Base-by-base conservation (phyloP, 352 stramenopile genomes). In the Hyphochytrium catenoides region DNA sequence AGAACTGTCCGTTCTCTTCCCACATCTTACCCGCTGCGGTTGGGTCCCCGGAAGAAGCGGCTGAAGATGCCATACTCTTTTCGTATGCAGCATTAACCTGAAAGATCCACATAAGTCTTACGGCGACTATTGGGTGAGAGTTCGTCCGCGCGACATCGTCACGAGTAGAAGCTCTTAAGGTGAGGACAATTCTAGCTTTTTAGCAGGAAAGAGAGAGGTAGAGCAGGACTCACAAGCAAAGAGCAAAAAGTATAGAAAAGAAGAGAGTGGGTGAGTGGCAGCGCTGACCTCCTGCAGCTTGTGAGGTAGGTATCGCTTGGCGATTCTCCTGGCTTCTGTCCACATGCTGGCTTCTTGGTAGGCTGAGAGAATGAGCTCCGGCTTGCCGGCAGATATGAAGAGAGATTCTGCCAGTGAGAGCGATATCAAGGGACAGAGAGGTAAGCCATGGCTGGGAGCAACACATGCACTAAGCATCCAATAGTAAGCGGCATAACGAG, bases 281-380 rank as follows among this genome's bases (percentile, higher is more conserved):
- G 81, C 67, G 42, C 87, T 82, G 19, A 91, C 74, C 40, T 91
- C 74, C 35, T 75, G 59, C 20, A 89, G 56, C 50, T 88, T 85
- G 56, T 93, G 78, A 0, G 82, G 83, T 30, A 94, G 46, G 43
- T 94, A 71, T 11, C 62, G 56, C 56, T 90, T 79, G 8, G 72
- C 69, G 26, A 94, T 66, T 21, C 74, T 56, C 40, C 90, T 57
- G 0, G 79, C 79, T 29, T 94, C 79, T 20, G 60, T 48, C 72
- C 70, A 94, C 54, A 86, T 62, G 0, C 51, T 52, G 3, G 56
- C 68, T 45, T 90, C 74, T 20, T 86, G 41, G 41, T 86, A 93
- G 4, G 62, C 60, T 4, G 73, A 58, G 6, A 94, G 51, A 2
- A 76, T 74, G 4, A 89, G 51, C 36, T 94, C 79, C 1, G 79